phyloP scores from a whole-genome alignment of 352 stramenopile species.

The Peronospora tabacina region DNA sequence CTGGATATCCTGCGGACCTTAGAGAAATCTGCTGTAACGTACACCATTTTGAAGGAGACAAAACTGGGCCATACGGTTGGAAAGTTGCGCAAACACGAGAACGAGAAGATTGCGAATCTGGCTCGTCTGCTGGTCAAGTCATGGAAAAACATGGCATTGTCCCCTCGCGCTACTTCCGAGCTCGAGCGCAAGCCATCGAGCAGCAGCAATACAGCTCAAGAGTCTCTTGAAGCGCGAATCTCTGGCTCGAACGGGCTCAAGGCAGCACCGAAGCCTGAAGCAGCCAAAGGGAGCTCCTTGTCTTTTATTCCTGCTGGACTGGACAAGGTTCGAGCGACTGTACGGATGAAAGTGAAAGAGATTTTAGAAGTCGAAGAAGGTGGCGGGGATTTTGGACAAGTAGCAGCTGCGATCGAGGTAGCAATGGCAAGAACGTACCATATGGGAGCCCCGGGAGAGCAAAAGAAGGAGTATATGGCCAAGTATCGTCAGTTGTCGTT shows the following conservation, averaged over 20 bases:
- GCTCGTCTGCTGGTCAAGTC: slow-evolving; percentile 77
- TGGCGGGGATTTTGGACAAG: slow-evolving; percentile 33
- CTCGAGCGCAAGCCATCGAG: slow-evolving; percentile 14
- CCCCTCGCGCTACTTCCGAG: slow-evolving; percentile 28
- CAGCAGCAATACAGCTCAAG: slow-evolving; percentile 18
- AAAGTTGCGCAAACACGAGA: slow-evolving; percentile 85
- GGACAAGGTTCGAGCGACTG: slow-evolving; percentile 68
- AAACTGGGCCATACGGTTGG: slow-evolving; percentile 79
- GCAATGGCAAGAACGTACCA: slow-evolving; percentile 66
- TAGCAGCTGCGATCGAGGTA: slow-evolving; percentile 63
- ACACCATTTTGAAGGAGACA: slow-evolving; percentile 74
- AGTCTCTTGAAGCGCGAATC: slow-evolving; percentile 3
- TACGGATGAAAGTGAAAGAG: slow-evolving; percentile 78
- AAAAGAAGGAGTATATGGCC: slow-evolving; percentile 86
- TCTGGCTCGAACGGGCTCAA: slow-evolving; percentile 26
- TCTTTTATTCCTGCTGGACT: slow-evolving; percentile 62
- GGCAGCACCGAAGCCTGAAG: slow-evolving; percentile 20
- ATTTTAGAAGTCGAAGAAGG: slow-evolving; percentile 47
- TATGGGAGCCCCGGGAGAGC: slow-evolving; percentile 56
- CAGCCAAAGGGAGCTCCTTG: slow-evolving; percentile 11
- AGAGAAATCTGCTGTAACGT: slow-evolving; percentile 50
- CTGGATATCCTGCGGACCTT: slow-evolving; percentile 59
- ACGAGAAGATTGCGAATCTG: slow-evolving; percentile 69
- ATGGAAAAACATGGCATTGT: slow-evolving; percentile 83
- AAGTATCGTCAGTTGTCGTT: slow-evolving; percentile 87